Percentiles rank a stretch among this genome's conserved stretches.
Evolutionary conservation across 2,329 filamentous ascomycete genomes (phyloP).

Genomic region (Penicillium oxalicum): DNA sequence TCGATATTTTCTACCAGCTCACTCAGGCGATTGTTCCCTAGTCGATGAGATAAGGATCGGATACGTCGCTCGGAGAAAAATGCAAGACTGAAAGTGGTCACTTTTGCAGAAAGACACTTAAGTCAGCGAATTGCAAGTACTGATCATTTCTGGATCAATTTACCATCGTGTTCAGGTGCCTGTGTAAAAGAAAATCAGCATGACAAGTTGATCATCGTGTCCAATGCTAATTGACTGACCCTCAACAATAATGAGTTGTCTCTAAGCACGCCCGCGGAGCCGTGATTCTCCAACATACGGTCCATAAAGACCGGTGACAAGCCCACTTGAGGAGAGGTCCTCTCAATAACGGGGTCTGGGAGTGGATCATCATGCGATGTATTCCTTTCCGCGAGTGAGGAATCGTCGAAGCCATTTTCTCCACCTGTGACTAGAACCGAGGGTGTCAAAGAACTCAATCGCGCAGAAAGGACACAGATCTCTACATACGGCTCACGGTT

Average conservation of each 20-base stretch:
- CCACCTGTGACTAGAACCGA: too few relatives aligned
- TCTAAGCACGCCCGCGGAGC: not conserved
- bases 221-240: not conserved
- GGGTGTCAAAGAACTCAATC: too few relatives aligned
- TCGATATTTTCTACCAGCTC: constrained; percentile 20
- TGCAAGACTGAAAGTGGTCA: constrained; percentile 28
- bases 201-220: too few relatives aligned
- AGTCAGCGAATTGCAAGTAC: not conserved
- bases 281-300: not conserved
- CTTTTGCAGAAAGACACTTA: constrained; percentile 17
- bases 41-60: constrained; percentile 21
- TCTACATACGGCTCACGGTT: not conserved
- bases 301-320: not conserved
- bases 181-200: too few relatives aligned
- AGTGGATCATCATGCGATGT: too few relatives aligned
- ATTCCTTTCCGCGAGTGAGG: too few relatives aligned
- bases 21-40: constrained; percentile 22
- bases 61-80: constrained; percentile 35
- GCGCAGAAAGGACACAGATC: too few relatives aligned
- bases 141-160: too few relatives aligned
- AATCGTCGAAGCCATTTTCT: too few relatives aligned
- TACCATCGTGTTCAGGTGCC: too few relatives aligned
- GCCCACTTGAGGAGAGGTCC: not conserved
- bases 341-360: not conserved
- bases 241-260: not conserved